Base-by-base conservation (phyloP, 129 eudicot genomes). In the Rutidosis leptorrhynchoides region DNA sequence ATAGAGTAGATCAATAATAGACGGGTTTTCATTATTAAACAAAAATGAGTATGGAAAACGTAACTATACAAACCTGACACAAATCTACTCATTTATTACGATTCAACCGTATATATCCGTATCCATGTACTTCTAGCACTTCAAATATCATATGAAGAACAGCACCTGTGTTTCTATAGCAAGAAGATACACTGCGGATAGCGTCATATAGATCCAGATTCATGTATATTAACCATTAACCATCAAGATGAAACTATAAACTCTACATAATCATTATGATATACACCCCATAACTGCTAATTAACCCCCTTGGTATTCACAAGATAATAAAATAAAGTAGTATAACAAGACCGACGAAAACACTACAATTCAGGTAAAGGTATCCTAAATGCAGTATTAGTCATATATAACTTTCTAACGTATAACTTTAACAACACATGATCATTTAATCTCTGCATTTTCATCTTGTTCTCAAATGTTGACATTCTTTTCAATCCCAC, bases 271-370 rank as follows among this genome's bases (percentile, higher is more conserved):
- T 48, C 52, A 23, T 49, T 21, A 23, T 35, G 57, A 54, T 73
- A 73, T 73, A 65, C 71, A 73, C 62, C 62, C 64, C 56, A 16
- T 64, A 55, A 64, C 49, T 14, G 48, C 65, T 73, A 64, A 60
- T 16, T n/a, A n/a, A n/a, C 60, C 58, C 52, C 51, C 60, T 22
- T 22, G 3, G 35, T 71, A 52, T 60, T 60, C 68, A 71, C 57
- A 46, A 12, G 3, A 59, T 27, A 58, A 26, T n/a, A 6, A 30
- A 20, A n/a, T 22, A 59, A 56, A 29, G 42, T 27, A 59, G 45
- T 16, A 29, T 45, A 25, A 20, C 59, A 58, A 46, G 49, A 48
- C 68, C 20, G 12, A 61, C 24, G 24, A 3, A 64, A 28, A 55
- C 21, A n/a, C 23, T 11, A 26, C 33, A 64, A 73, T 21, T 28